Conservation (phyloP, 2,329 filamentous ascomycete species). For the Colletotrichum sp. region DNA sequence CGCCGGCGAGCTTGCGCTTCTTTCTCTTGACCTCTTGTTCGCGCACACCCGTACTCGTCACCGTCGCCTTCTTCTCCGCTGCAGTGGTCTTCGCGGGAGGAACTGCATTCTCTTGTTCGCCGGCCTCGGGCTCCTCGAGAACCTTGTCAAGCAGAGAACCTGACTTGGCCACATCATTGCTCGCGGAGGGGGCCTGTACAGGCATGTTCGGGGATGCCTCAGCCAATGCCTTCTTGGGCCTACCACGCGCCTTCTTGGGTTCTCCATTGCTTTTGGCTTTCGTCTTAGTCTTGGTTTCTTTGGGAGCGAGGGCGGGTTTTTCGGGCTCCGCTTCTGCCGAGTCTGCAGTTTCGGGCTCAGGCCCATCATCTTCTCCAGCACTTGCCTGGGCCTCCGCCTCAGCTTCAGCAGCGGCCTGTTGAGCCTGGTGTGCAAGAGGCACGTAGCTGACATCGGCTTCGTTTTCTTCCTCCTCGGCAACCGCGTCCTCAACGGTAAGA, state of each 20-base stretch:
- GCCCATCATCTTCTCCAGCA: not conserved
- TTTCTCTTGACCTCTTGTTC: constrained; percentile 60
- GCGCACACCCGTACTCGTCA: constrained; percentile 33
- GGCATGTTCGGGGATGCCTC: constrained; percentile 52
- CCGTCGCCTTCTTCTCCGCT: constrained; percentile 20
- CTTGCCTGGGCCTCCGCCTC: constrained; percentile 4
- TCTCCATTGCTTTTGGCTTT: constrained; percentile 10
- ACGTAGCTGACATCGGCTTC: constrained; percentile 20
- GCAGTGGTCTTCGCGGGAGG: constrained; percentile 32
- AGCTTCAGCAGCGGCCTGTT: not conserved
- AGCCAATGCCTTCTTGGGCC: constrained; percentile 50
- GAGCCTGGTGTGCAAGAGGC: constrained; percentile 5
- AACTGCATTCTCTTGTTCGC: constrained; percentile 29
- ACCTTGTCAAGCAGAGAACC: constrained; percentile 42
- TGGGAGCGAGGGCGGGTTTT: constrained; percentile 18
- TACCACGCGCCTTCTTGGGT: constrained; percentile 46
- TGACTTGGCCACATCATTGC: constrained; percentile 37
- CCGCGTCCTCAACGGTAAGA: constrained; percentile 41
- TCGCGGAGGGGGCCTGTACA: constrained; percentile 21
- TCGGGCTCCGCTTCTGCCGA: not conserved
- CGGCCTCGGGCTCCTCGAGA: constrained; percentile 37
- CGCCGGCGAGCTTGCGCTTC: constrained; percentile 75
- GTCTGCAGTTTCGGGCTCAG: not conserved
- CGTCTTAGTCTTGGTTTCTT: constrained; percentile 28
- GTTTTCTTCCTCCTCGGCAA: constrained; percentile 39